phyloP scores from a whole-genome alignment of 305 asterid species.

The Fraxinus velutina region DNA sequence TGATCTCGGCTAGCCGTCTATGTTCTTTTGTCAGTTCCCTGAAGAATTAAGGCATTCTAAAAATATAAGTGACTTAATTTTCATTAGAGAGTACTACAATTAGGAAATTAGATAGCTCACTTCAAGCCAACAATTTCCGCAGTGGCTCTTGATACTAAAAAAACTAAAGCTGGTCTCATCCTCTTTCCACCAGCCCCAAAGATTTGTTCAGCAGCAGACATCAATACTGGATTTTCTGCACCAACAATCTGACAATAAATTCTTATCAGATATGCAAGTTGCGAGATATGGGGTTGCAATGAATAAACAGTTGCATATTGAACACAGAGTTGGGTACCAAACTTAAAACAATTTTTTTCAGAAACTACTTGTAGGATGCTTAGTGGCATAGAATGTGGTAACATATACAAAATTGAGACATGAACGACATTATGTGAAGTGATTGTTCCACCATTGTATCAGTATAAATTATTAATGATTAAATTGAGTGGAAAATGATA shows the following conservation, averaged over 20 bases:
- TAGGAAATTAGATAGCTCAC: not conserved
- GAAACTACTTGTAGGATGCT: not conserved
- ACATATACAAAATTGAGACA: not conserved
- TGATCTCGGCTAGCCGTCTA: not conserved
- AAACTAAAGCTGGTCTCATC: not conserved
- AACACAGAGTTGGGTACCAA: not conserved
- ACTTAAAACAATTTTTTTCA: not conserved
- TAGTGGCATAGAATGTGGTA: not conserved
- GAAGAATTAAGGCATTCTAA: not conserved
- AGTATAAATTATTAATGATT: not conserved
- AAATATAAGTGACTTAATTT: not conserved
- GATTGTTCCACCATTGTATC: not conserved
- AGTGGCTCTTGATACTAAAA: not conserved
- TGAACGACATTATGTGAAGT: not conserved
- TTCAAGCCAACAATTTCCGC: not conserved
- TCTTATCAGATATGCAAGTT: not conserved
- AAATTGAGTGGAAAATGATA: not conserved
- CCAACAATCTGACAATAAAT: not conserved
- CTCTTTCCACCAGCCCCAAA: not conserved
- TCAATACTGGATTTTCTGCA: constrained; percentile 9
- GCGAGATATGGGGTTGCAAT: not conserved
- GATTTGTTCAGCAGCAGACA: not conserved
- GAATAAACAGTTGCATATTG: not conserved
- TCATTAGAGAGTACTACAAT: not conserved
- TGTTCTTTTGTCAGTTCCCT: not conserved